Conservation (phyloP, 306 rosid species). For the Prunus davidiana region DNA sequence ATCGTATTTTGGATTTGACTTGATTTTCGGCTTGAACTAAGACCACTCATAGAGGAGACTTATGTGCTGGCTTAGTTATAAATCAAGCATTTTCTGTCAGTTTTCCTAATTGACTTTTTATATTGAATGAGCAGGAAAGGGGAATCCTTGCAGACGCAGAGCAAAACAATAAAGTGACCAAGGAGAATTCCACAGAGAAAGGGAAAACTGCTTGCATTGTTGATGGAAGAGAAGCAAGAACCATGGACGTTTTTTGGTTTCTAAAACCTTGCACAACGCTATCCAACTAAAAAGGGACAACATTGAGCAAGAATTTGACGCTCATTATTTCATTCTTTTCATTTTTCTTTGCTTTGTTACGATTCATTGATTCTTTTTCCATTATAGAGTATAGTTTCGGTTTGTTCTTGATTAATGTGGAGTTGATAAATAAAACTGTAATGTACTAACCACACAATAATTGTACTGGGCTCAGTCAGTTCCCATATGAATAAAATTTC, state of each 20-base stretch:
- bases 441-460: slow-evolving; percentile 24
- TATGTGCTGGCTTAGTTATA: neutral
- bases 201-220: slow-evolving; percentile 35
- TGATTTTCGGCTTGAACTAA: neutral
- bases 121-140: slow-evolving; percentile 46
- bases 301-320: slow-evolving; percentile 3
- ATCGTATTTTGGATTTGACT: neutral
- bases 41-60: neutral
- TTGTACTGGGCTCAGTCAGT: neutral
- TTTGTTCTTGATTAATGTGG: neutral
- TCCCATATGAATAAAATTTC: slow-evolving; percentile 15
- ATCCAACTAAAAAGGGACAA: slow-evolving; percentile 33
- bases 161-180: slow-evolving; percentile 40
- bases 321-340: slow-evolving; percentile 51
- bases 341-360: slow-evolving; percentile 1
- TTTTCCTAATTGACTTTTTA: neutral
- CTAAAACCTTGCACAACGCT: slow-evolving; percentile 91
- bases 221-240: slow-evolving; percentile 65
- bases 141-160: slow-evolving; percentile 52
- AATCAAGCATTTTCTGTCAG: no score
- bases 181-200: slow-evolving; percentile 38
- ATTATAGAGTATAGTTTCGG: slow-evolving; percentile 3
- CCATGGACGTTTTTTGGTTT: slow-evolving; percentile 90
- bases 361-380: slow-evolving; percentile 4
- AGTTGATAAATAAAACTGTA: slow-evolving; percentile 28